Base-by-base conservation (phyloP, 768 basidiomycete species). In the Russula ochroleuca region DNA sequence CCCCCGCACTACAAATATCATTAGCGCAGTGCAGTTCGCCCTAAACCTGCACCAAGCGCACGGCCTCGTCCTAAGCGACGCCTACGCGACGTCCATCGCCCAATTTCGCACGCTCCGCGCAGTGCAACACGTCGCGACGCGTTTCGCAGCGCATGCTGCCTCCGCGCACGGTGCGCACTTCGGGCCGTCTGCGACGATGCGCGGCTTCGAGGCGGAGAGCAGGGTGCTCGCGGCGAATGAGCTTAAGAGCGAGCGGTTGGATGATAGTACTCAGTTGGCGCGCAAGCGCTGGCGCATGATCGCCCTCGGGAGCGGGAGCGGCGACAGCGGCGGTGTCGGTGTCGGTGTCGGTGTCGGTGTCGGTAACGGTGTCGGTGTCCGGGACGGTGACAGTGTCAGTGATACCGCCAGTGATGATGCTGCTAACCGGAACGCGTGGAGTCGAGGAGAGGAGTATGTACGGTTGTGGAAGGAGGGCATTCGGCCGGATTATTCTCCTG, bases 61-160 rank as follows among this genome's bases (percentile, higher is more conserved):
- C 72, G 63, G 72, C 8, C 59, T 85, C 37, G 79, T 91, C 0
- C 78, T 97, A 33, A 85, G 89, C 4, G 75, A 85, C 51, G 96
- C 97, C 14, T 99, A 99, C 73, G 80, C 81, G 2, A 76, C 79
- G 13, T 88, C 92, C 33, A 80, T 94, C 11, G 80, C 85, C 6
- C 92, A 98, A 74, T 99, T 94, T 76, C 89, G 92, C 51, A 79
- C 92, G 17, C 81, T 99, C 45, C 87, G 94, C 43, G 86, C 93
- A 40, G 88, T 92, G 74, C 87, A 90, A 69, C 84, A 93, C 69
- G 81, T 93, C 54, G 82, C 91, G 2, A 85, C 84, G 43, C 78
- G 80, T 3, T 84, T 92, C 57, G 95, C 96, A 21, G 82, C 80
- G 19, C 77, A 86, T 70, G 94, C 98, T 75, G 94, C 94, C 15